These are phyloP conservation scores for Hymenoscyphus fraxineus DNA, from an alignment of 2,329 filamentous ascomycete species.

Conservation along the genomic window DNA sequence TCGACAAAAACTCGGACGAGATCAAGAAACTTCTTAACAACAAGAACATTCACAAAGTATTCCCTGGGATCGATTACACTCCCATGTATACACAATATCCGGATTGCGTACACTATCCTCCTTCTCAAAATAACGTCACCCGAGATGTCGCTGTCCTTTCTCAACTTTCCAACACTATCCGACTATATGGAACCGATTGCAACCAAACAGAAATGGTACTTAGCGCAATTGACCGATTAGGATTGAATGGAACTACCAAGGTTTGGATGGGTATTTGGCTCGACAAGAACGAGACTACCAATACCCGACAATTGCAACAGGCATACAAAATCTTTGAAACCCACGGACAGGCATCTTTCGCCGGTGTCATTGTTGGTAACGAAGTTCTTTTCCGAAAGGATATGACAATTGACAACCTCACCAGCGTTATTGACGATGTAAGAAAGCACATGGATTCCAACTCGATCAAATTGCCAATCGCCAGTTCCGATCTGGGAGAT, in stretches of 20 bases:
- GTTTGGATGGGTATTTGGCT: constrained; percentile 96
- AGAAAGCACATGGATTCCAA: constrained; percentile 66
- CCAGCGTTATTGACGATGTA: constrained; percentile 62
- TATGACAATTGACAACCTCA: constrained; percentile 62
- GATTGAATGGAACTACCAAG: constrained; percentile 70
- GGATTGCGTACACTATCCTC: constrained; percentile 69
- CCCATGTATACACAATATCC: constrained; percentile 89
- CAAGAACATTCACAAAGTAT: constrained; percentile 79
- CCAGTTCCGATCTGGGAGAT: constrained; percentile 84
- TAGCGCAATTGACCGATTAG: constrained; percentile 71
- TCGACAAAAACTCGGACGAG: constrained; percentile 69
- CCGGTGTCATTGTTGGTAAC: constrained; percentile 78
- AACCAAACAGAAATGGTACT: constrained; percentile 95
- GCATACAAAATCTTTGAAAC: constrained; percentile 80
- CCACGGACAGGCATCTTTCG: constrained; percentile 67
- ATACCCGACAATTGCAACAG: constrained; percentile 72
- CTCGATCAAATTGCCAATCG: constrained; percentile 67
- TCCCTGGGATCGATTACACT: constrained; percentile 93
- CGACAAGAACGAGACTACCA: constrained; percentile 78
- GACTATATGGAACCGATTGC: constrained; percentile 93
- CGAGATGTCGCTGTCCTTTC: constrained; percentile 85
- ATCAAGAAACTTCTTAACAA: constrained; percentile 83
- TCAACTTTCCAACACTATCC: constrained; percentile 81
- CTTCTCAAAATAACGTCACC: constrained; percentile 92
- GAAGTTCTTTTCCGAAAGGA: constrained; percentile 75